Conservation (phyloP, 192 early-diverging fungal species). For the Martensiomyces pterosporus region DNA sequence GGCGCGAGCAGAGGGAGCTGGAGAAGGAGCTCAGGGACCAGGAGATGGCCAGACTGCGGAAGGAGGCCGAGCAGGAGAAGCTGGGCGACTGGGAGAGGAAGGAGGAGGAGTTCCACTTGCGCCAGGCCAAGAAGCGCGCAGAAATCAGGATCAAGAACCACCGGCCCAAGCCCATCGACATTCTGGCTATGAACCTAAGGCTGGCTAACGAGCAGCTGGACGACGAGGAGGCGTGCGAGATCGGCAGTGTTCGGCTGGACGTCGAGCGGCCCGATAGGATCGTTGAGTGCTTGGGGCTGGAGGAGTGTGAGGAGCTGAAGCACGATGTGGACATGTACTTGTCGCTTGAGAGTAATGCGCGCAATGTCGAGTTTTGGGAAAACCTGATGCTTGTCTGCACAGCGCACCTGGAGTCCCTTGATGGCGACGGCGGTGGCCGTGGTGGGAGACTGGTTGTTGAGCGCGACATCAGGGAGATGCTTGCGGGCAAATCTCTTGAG, state of each 20-base stretch:
- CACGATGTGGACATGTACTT: constrained; percentile 89
- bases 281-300: constrained; percentile 56
- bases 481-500: constrained; percentile 67
- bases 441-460: constrained; percentile 13
- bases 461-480: constrained; percentile 64
- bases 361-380: constrained; percentile 81
- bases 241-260: constrained; percentile 65
- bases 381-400: constrained; percentile 78
- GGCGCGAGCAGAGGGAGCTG: constrained; percentile 75
- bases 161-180: constrained; percentile 87
- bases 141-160: constrained; percentile 88
- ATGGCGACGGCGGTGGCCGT: neutral
- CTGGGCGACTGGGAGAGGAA: constrained; percentile 95
- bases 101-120: constrained; percentile 90
- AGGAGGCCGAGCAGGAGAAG: constrained; percentile 80
- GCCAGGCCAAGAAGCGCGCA: constrained; percentile 86
- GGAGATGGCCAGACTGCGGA: constrained; percentile 67
- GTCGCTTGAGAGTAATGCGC: constrained; percentile 71
- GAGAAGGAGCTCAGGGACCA: constrained; percentile 79
- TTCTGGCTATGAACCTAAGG: constrained; percentile 85
- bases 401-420: constrained; percentile 56
- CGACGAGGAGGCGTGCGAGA: constrained; percentile 65
- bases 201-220: constrained; percentile 68
- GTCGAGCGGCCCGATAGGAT: constrained; percentile 85
- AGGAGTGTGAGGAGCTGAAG: constrained; percentile 74